A percentile compares a stretch with the other conserved stretches of the same genome.
Evolutionary conservation across 73 alveolate species (phyloP).

Genomic region (Tetrahymena thermophila): DNA sequence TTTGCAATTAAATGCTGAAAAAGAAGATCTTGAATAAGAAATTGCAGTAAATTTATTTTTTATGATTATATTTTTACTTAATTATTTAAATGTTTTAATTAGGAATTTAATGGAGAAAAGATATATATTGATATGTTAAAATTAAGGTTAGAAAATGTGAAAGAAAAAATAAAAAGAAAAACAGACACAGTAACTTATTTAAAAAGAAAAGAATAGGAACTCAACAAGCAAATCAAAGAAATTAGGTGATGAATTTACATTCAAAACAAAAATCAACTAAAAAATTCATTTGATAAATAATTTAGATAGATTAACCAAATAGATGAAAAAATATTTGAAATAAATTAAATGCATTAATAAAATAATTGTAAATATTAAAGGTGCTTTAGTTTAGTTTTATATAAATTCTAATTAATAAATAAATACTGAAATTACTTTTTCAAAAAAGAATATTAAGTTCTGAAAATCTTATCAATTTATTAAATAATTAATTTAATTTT

Average conservation of each 20-base stretch:
- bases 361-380: too few relatives aligned
- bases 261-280: too few relatives aligned
- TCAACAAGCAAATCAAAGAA: background rate
- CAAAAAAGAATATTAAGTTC: too few relatives aligned
- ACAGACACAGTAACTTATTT: background rate
- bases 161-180: background rate
- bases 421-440: too few relatives aligned
- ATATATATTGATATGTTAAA: background rate
- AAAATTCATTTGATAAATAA: too few relatives aligned
- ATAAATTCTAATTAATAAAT: too few relatives aligned
- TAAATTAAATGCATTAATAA: too few relatives aligned
- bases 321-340: too few relatives aligned
- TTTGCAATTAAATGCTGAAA: background rate
- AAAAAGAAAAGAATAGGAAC: background rate
- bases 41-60: background rate
- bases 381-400: too few relatives aligned
- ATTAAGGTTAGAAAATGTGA: background rate
- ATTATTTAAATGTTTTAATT: background rate
- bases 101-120: background rate
- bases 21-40: background rate
- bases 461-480: too few relatives aligned
- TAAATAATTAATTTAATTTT: too few relatives aligned
- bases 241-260: background rate
- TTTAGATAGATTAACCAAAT: too few relatives aligned
- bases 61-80: background rate